Evolutionary conservation across 305 asterid species (phyloP).

Genomic region (Solanum hybrid): DNA sequence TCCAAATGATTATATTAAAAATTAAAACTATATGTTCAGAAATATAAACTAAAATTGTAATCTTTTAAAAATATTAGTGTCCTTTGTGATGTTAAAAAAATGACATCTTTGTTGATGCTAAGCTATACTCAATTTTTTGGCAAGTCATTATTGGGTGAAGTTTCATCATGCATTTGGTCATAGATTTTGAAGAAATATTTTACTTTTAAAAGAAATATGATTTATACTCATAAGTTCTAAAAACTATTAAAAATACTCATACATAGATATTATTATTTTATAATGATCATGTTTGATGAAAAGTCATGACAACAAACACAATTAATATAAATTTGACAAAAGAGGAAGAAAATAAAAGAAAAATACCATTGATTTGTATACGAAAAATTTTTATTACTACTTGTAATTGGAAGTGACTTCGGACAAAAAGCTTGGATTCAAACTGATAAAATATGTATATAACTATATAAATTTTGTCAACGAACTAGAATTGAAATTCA

Average conservation of each 20-base stretch:
- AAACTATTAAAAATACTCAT: too few relatives aligned
- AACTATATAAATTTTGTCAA: too few relatives aligned
- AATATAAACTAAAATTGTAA: background rate
- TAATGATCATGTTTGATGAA: background rate
- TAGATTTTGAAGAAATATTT: background rate
- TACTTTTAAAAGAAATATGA: background rate
- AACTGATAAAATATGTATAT: background rate
- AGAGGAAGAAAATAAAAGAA: background rate
- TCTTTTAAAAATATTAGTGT: background rate
- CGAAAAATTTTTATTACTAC: background rate
- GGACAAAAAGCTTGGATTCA: background rate
- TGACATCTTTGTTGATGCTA: background rate
- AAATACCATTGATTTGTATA: background rate
- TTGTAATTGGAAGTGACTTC: background rate
- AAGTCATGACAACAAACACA: background rate
- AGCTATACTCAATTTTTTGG: background rate
- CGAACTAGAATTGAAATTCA: background rate
- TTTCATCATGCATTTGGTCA: background rate
- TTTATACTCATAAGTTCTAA: background rate
- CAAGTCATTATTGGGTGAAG: background rate
- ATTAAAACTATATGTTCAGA: background rate
- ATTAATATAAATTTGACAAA: too few relatives aligned
- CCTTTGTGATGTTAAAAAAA: background rate
- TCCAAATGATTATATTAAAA: background rate
- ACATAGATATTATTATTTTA: background rate